Evolutionary conservation across 768 basidiomycete species (phyloP).

Genomic region (Dendrothele bispora): DNA sequence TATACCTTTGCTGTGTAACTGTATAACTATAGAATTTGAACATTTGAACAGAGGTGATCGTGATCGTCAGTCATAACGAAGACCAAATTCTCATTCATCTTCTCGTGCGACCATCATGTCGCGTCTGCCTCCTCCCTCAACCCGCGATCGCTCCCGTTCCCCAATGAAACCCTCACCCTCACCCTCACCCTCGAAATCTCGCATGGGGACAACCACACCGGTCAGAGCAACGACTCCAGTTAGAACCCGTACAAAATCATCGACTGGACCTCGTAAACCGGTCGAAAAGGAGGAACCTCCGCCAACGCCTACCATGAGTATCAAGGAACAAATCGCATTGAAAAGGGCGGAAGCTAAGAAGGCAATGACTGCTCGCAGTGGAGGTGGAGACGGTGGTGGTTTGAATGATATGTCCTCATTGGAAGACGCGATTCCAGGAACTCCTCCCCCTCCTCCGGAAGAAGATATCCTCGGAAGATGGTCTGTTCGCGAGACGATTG

Average conservation of each 20-base stretch:
- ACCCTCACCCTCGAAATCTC: too few species aligned
- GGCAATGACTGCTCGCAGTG: constrained; percentile 27
- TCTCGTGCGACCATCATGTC: too few species aligned
- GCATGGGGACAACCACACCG: too few species aligned
- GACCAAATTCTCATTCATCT: too few species aligned
- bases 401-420: constrained; percentile 39
- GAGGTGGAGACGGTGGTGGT: constrained; percentile 21
- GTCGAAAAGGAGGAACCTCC: constrained; percentile 25
- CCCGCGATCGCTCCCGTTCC: too few species aligned
- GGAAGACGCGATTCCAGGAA: constrained; percentile 49
- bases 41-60: too few species aligned
- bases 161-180: too few species aligned
- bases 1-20: too few species aligned
- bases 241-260: constrained; percentile 36
- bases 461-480: constrained; percentile 64
- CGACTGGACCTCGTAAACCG: constrained; percentile 24
- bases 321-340: constrained; percentile 78
- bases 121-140: too few species aligned
- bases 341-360: constrained; percentile 81
- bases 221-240: neutral
- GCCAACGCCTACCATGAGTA: constrained; percentile 41
- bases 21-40: too few species aligned
- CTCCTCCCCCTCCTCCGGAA: constrained; percentile 35
- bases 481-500: constrained; percentile 72
- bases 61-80: too few species aligned